Evolutionary conservation across 371 early-diverging fungal genomes (phyloP).

Genomic region (Apophysomyces trapeziformis): DNA sequence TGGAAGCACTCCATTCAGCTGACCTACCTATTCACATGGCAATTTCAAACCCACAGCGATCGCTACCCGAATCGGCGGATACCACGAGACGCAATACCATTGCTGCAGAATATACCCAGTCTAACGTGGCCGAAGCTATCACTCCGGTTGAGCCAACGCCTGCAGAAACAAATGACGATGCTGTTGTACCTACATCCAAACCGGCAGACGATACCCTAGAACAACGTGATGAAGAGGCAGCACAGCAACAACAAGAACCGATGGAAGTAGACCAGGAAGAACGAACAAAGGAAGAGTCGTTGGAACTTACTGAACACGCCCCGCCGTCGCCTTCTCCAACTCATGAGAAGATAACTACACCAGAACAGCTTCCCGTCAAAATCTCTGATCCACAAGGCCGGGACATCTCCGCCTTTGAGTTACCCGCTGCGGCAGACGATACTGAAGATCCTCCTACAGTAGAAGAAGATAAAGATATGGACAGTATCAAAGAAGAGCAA

Average conservation of each 20-base stretch:
- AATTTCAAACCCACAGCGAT: conserved; percentile 12
- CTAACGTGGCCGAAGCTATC: conserved; percentile 8
- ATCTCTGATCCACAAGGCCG: conserved; percentile 3
- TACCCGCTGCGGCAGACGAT: conserved; percentile 6
- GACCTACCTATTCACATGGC: conserved; percentile 23
- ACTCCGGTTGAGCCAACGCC: not conserved
- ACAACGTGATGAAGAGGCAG: conserved; percentile 6
- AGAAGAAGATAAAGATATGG: not conserved
- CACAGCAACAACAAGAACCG: conserved; percentile 9
- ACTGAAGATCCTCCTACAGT: not conserved
- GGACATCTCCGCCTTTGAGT: conserved; percentile 17
- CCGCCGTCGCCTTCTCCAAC: not conserved
- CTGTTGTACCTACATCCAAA: not conserved
- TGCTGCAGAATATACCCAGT: conserved; percentile 15
- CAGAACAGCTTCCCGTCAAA: not conserved
- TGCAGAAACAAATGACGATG: conserved; percentile 4
- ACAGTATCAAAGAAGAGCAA: not conserved
- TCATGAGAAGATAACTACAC: not conserved
- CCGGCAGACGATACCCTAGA: conserved; percentile 11
- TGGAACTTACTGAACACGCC: not conserved
- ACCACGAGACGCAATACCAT: conserved; percentile 26
- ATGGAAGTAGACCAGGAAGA: conserved; percentile 14
- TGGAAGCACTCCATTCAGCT: conserved; percentile 22
- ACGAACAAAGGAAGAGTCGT: conserved; percentile 11
- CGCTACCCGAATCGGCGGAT: conserved; percentile 13